Conservation (phyloP, 2,329 filamentous ascomycete genomes). For the Fusarium coffeatum region DNA sequence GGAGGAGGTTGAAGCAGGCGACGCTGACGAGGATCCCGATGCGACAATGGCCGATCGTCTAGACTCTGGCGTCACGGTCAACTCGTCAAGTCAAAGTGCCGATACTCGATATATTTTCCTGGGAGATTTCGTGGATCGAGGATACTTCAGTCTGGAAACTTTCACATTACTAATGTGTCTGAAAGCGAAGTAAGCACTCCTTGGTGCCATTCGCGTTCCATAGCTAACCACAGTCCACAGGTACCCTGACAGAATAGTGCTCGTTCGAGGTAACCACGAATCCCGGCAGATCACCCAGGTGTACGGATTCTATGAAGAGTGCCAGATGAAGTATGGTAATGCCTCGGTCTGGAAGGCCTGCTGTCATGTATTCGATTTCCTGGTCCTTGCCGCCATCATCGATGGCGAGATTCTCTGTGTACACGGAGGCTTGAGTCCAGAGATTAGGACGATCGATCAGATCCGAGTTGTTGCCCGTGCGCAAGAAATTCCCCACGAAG, state of each 20-base stretch:
- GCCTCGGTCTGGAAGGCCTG: conserved; percentile 99
- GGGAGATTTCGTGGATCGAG: conserved; percentile 97
- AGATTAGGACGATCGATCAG: conserved; percentile 97
- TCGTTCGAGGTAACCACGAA: conserved; percentile 98
- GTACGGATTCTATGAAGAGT: conserved; percentile 99
- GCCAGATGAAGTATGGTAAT: conserved; percentile 97
- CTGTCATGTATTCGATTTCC: conserved; percentile 98
- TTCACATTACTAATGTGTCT: conserved; percentile 97
- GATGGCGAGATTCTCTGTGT: conserved; percentile 99
- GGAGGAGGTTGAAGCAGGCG: conserved; percentile 61
- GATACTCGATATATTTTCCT: conserved; percentile 70
- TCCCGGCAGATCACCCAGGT: conserved; percentile 97
- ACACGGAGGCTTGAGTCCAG: conserved; percentile 88
- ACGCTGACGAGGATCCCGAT: conserved; percentile 50
- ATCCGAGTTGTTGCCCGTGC: conserved; percentile 98
- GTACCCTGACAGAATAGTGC: conserved; percentile 93
- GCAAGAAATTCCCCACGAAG: conserved; percentile 97
- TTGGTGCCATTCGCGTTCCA: neutral
- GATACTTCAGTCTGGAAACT: conserved; percentile 97
- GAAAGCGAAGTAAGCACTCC: conserved; percentile 71
- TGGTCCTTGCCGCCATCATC: conserved; percentile 95
- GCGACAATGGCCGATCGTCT: conserved; percentile 47
- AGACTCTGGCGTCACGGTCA: conserved; percentile 52
- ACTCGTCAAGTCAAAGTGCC: conserved; percentile 58
- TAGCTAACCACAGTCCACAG: conserved; percentile 58